Conservation (phyloP, 23 red algal species). For the Rhodosorus marinus region DNA sequence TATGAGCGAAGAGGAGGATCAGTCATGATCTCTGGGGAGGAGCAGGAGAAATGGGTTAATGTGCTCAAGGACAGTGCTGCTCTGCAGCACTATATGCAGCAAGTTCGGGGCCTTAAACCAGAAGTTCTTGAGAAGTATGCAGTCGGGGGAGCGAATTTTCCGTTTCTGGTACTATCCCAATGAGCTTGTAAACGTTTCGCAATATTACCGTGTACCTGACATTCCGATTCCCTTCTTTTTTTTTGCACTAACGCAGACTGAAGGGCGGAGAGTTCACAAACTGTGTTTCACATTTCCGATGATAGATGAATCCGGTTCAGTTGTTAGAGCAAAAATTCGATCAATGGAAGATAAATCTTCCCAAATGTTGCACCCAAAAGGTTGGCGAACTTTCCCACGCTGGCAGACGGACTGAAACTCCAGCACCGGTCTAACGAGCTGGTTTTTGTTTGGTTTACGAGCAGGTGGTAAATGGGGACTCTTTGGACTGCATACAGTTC, state of each 20-base stretch:
- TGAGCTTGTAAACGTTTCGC: too few species aligned
- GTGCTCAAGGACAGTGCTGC: neutral
- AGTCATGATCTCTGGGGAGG: too few species aligned
- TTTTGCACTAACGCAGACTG: too few species aligned
- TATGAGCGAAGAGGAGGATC: too few species aligned
- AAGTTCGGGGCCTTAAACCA: conserved; percentile 14
- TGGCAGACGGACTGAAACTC: too few species aligned
- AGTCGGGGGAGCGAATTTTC: conserved; percentile 16
- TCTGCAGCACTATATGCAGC: conserved; percentile 20
- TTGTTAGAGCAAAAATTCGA: conserved; percentile 35
- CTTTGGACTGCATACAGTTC: conserved; percentile 65
- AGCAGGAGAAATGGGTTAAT: too few species aligned
- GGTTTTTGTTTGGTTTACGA: neutral
- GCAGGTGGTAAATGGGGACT: conserved; percentile 38
- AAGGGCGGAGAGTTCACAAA: too few species aligned
- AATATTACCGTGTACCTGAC: too few species aligned
- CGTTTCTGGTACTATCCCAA: too few species aligned
- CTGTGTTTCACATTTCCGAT: conserved; percentile 50
- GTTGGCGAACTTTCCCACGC: too few species aligned
- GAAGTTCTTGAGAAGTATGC: conserved; percentile 22
- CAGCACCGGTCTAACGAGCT: too few species aligned
- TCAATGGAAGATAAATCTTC: conserved; percentile 18
- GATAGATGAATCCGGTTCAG: conserved; percentile 3
- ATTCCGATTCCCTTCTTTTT: too few species aligned
- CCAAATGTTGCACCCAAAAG: conserved; percentile 40